A percentile compares a stretch with the other conserved stretches of the same genome.
These are phyloP conservation scores for Hippophae gyantsensis DNA, from an alignment of 306 rosid species.

Conservation along the genomic window DNA sequence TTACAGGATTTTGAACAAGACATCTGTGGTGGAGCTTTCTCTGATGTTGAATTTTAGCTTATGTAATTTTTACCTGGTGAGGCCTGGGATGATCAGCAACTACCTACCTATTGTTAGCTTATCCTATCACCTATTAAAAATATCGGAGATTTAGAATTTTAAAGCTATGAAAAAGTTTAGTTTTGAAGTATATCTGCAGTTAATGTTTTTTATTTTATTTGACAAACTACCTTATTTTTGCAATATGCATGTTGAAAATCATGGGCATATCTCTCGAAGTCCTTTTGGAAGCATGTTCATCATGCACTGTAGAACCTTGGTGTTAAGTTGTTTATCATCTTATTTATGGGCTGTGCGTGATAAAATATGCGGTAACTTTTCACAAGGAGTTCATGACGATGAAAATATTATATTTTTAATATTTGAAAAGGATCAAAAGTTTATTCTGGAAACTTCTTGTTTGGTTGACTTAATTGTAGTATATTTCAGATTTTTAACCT, in stretches of 20 bases:
- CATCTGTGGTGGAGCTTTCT: slow-evolving; percentile 20
- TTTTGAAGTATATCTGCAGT: neutral
- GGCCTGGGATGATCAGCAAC: slow-evolving; percentile 24
- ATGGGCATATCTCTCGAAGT: neutral
- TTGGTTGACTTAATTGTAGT: too few relatives aligned
- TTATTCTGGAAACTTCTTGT: too few relatives aligned
- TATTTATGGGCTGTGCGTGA: too few relatives aligned
- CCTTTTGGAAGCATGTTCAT: slow-evolving; percentile 13
- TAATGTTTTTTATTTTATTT: neutral
- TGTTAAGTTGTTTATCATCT: slow-evolving; percentile 16
- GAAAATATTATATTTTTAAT: too few relatives aligned
- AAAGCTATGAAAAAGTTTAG: slow-evolving; percentile 16
- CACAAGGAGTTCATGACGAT: too few relatives aligned
- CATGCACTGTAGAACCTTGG: slow-evolving; percentile 27
- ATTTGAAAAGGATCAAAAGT: too few relatives aligned
- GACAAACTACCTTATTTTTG: too few relatives aligned
- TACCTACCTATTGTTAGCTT: slow-evolving; percentile 31
- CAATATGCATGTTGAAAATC: neutral
- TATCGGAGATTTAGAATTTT: slow-evolving; percentile 34
- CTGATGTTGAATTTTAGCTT: slow-evolving; percentile 13
- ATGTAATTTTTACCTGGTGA: slow-evolving; percentile 19
- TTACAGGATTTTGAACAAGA: slow-evolving; percentile 14
- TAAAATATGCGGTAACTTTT: too few relatives aligned
- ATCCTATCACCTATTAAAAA: slow-evolving; percentile 19
- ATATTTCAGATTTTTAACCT: too few relatives aligned